These are phyloP conservation scores for Areca catechu DNA, from an alignment of 176 grass and related monocot genomes.

Conservation along the genomic window DNA sequence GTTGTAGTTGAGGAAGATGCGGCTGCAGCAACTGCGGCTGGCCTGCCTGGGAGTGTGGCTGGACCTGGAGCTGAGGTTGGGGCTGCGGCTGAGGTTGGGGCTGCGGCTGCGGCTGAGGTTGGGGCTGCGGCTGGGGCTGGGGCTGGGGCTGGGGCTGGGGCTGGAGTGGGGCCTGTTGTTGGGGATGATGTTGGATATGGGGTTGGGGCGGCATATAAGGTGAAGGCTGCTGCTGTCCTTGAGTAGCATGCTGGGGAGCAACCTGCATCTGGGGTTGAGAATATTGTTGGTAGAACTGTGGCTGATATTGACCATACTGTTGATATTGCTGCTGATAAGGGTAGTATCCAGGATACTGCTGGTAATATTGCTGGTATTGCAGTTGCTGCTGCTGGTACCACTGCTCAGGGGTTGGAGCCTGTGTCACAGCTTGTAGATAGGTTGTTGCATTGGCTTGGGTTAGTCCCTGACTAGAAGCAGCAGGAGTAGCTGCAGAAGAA, in stretches of 20 bases:
- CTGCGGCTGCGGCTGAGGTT: conserved; percentile 21
- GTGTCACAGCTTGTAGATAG: conserved; percentile 25
- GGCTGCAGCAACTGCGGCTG: conserved; percentile 1
- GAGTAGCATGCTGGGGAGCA: conserved; percentile 24
- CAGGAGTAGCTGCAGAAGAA: conserved; percentile 22
- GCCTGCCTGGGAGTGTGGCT: conserved; percentile 26
- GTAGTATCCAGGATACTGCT: conserved; percentile 66
- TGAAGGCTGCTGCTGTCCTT: conserved; percentile 38
- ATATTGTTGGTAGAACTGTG: conserved; percentile 44
- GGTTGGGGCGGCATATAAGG: conserved; percentile 27
- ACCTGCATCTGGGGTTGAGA: conserved; percentile 40
- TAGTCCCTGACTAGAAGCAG: conserved; percentile 29
- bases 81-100: conserved; percentile 30
- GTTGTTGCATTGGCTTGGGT: conserved; percentile 8
- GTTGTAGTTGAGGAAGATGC: background rate
- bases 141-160: conserved; percentile 27
- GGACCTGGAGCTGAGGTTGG: conserved; percentile 12
- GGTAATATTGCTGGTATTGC: conserved; percentile 73
- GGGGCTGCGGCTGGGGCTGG: conserved; percentile 35
- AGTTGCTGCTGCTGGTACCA: conserved; percentile 74
- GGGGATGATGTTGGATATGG: conserved; percentile 19
- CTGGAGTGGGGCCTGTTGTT: conserved; percentile 21
- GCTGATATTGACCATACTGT: conserved; percentile 64
- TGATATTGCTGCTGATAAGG: conserved; percentile 65
- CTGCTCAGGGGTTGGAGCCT: conserved; percentile 49